A percentile compares a stretch with the other conserved stretches of the same genome.
phyloP scores from a whole-genome alignment of 1,284 basidiomycete genomes.

The Neotropicomus parvogracilis region DNA sequence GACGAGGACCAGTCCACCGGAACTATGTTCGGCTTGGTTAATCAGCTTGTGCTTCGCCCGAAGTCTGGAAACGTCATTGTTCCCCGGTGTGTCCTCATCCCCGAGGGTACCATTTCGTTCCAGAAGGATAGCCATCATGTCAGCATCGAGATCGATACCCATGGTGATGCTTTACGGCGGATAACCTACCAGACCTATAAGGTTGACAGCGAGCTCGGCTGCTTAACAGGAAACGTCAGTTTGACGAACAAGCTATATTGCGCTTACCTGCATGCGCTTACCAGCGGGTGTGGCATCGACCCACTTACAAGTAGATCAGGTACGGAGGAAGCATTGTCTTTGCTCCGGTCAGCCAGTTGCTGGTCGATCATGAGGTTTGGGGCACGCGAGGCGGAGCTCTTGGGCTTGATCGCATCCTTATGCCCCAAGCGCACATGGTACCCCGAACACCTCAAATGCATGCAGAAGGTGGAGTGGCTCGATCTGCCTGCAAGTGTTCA shows the following conservation, averaged over 20 bases:
- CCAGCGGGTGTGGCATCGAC: slow-evolving; percentile 40
- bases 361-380: slow-evolving; percentile 38
- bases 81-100: slow-evolving; percentile 36
- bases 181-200: slow-evolving; percentile 37
- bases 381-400: slow-evolving; percentile 27
- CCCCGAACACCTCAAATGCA: slow-evolving; percentile 36
- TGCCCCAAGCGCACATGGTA: slow-evolving; percentile 38
- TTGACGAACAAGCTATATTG: slow-evolving; percentile 38
- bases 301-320: slow-evolving; percentile 44
- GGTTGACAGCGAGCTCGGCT: slow-evolving; percentile 38
- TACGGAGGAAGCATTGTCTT: slow-evolving; percentile 42
- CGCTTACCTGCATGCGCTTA: slow-evolving; percentile 46
- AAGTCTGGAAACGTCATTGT: slow-evolving; percentile 1
- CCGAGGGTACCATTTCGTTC: slow-evolving; percentile 35
- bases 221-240: slow-evolving; percentile 34
- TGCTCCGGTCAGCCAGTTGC: slow-evolving; percentile 37
- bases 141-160: slow-evolving; percentile 20
- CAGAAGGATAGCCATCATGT: slow-evolving; percentile 25
- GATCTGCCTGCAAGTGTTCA: slow-evolving; percentile 29
- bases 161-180: neutral
- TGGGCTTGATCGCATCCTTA: slow-evolving; percentile 35
- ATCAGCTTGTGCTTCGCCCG: slow-evolving; percentile 39
- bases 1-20: slow-evolving; percentile 28
- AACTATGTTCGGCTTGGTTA: slow-evolving; percentile 32
- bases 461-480: slow-evolving; percentile 34